Evolutionary conservation across 768 basidiomycete species (phyloP), one percentile per base, ranked within the genome.

Genomic region (Pisolithus microcarpus): DNA sequence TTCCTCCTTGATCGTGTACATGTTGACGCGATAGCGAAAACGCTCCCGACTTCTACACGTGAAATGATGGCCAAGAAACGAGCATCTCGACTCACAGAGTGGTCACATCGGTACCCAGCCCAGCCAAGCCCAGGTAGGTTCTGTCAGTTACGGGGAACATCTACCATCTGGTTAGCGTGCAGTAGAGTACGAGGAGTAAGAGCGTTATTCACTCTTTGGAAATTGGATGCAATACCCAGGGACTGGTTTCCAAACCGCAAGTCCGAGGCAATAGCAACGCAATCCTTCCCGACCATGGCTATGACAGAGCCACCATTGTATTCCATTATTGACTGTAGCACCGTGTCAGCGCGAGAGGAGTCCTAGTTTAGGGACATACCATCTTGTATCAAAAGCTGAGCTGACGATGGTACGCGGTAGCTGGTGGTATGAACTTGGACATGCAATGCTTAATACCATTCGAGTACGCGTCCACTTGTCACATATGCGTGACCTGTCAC

Each of bases 1-100:
- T 65, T 96, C 95, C 70, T 99, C 95, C 70, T 99, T 99, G 78
- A 99, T 97, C 30, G 91, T 89, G 72, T 97, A 98, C 91, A 98
- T 94, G 75, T 99, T 99, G 52, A 95, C 87, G 57, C 93, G 80
- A 72, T 87, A 94, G 48, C 96, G 84, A 64, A 98, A 86, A 38
- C 82, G 80, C 69, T 98, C 95, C 58, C 82, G 85, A 52, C 94
- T 96, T 7, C 2, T 48, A 24, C 44, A 38, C 54, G 38, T 43
- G 50, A 38, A 49, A 52, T 48, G 46, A 34, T 30, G 43, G 47
- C 24, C 28, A 40, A 46, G 30, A 28, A 48, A 23, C 19, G 31
- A 10, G 10, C 19, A 8, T 39, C 7, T 38, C 38, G 23, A 70
- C 80, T 63, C 63, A 93, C 91, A 99, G 70, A 55, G 96, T 97